Percentiles rank a stretch among this genome's conserved stretches.
Conservation (phyloP, 2,329 filamentous ascomycete species). For the Cladophialophora exuberans region DNA sequence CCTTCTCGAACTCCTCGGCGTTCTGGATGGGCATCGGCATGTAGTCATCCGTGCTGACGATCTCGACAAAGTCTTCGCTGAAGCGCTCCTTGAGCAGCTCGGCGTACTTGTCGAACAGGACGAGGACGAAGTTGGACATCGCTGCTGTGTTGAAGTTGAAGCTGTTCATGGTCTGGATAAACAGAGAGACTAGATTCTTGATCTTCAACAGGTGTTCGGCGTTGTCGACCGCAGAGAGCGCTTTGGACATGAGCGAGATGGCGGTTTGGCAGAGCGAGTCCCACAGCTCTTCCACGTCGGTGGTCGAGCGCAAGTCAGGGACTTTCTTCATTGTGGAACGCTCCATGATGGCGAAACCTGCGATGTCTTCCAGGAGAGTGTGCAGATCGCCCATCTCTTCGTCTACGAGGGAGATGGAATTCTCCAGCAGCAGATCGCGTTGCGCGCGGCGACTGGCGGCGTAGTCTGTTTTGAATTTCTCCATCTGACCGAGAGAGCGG, state of each 20-base stretch:
- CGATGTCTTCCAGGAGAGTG: conserved; percentile 87
- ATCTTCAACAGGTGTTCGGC: conserved; percentile 91
- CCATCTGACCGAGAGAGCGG: conserved; percentile 87
- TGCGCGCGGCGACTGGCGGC: conserved; percentile 87
- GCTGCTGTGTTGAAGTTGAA: conserved; percentile 86
- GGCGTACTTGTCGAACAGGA: conserved; percentile 90
- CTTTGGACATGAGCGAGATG: conserved; percentile 78
- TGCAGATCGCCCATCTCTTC: conserved; percentile 87
- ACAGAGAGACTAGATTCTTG: conserved; percentile 88
- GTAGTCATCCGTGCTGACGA: conserved; percentile 91
- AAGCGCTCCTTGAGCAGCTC: conserved; percentile 88
- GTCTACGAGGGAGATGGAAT: conserved; percentile 70
- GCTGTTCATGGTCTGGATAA: conserved; percentile 98
- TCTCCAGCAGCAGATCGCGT: conserved; percentile 81
- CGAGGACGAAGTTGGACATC: conserved; percentile 84
- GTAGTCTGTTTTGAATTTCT: conserved; percentile 89
- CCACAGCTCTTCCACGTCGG: conserved; percentile 98
- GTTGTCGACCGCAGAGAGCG: conserved; percentile 78
- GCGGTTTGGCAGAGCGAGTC: conserved; percentile 94
- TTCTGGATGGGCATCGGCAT: conserved; percentile 99
- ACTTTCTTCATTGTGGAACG: conserved; percentile 87
- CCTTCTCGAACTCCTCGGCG: conserved; percentile 89
- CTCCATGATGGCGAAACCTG: conserved; percentile 95
- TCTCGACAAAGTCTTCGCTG: conserved; percentile 93
- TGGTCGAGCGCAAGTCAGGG: conserved; percentile 76